Evolutionary conservation across 1,284 basidiomycete species (phyloP), one percentile per base, ranked within the genome.

Genomic region (Butyriboletus appendiculatus): DNA sequence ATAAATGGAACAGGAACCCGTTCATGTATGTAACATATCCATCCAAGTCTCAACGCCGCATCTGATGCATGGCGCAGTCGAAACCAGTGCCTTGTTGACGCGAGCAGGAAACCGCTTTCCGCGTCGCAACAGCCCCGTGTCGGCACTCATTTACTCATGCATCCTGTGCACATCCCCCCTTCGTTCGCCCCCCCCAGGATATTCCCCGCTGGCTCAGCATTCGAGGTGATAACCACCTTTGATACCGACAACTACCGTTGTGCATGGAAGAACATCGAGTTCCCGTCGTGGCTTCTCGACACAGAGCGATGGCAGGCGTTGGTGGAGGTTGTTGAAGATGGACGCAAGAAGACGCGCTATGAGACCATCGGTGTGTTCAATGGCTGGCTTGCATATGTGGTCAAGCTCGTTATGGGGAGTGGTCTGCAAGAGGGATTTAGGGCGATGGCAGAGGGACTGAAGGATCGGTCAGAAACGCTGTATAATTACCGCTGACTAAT

Each of bases 251-350:
- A 77, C 39, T 75, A 78, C 62, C 79, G 80, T 30, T 75, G 81
- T 34, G 78, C 82, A n/a, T 90, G 88, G 87, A 62, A 69, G 43
- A 75, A 72, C 34, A 58, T 70, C 22, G 67, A 73, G 2, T 68
- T 74, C n/a, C 76, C 79, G 14, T 43, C 53, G 2, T 85, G 81
- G 75, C 57, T 87, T 15, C 49, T 90, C 32, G 61, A 61, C 20
- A 70, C 80, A 0, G 78, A 83, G 57, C 77, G 88, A 28, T 88
- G 86, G 87, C 88, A 90, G 66, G 74, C 73, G 53, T 64, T 90
- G 48, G 80, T 74, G 26, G 74, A 76, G 20, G 75, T 75, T 9
- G 74, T 73, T 16, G 84, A 79, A 34, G 60, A 67, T 1, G 69
- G 66, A 8, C 59, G 48, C 11, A 68, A 48, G 40, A 78, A 77